Evolutionary conservation across 345 rosid species (phyloP).

Genomic region (Melastoma malabathricum): DNA sequence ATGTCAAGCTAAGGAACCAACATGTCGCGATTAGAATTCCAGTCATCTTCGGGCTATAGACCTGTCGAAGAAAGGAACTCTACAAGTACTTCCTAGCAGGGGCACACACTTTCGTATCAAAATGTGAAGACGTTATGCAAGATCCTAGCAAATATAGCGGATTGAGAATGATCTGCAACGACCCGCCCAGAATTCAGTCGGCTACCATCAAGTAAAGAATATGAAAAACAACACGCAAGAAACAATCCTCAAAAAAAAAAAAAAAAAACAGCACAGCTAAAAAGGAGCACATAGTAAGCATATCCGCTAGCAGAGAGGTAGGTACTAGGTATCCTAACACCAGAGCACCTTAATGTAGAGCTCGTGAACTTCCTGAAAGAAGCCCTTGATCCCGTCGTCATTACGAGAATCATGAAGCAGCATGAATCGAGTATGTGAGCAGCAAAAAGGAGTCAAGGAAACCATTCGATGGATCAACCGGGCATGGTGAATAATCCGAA

Average conservation of each 20-base stretch:
- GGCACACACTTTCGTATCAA: constrained; percentile 84
- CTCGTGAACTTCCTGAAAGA: constrained; percentile 78
- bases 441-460: constrained; percentile 28
- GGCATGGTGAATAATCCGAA: background rate
- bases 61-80: background rate
- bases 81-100: constrained; percentile 87
- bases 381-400: constrained; percentile 96
- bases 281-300: too few species aligned
- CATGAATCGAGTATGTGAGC: constrained; percentile 75
- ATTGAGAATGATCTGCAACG: constrained; percentile 71
- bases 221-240: too few species aligned
- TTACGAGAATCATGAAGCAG: constrained; percentile 94
- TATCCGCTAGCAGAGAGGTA: background rate
- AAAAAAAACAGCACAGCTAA: too few species aligned
- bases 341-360: constrained; percentile 48
- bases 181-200: too few species aligned
- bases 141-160: constrained; percentile 91
- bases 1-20: too few species aligned
- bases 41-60: too few species aligned
- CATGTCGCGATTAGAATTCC: too few species aligned
- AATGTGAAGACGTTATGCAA: constrained; percentile 75
- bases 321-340: background rate
- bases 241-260: too few species aligned
- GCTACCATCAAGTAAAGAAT: too few species aligned
- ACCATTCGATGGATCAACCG: constrained; percentile 2